Evolutionary conservation across 371 early-diverging fungal genomes (phyloP).

Genomic region (Chytridium lagenaria): DNA sequence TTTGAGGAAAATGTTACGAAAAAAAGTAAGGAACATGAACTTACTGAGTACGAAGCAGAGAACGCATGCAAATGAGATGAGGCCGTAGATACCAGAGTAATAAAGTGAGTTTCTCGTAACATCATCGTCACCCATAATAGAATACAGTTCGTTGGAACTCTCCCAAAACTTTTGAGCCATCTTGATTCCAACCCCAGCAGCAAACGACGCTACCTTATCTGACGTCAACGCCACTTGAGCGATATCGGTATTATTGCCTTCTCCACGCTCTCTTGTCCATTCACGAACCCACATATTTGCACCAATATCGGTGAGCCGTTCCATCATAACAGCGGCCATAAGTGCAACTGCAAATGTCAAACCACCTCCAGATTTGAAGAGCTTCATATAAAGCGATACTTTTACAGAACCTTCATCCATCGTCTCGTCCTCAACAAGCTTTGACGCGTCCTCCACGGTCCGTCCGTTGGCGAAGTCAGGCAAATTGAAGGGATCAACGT

Average conservation of each 20-base stretch:
- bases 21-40: too few species aligned
- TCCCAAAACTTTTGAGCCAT: too few species aligned
- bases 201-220: neutral
- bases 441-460: slow-evolving; percentile 15
- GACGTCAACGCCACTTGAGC: neutral
- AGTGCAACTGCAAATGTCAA: slow-evolving; percentile 31
- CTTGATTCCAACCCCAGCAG: neutral
- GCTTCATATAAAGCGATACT: slow-evolving; percentile 38
- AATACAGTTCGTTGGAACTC: neutral
- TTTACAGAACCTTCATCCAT: slow-evolving; percentile 46
- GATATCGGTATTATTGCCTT: neutral
- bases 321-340: slow-evolving; percentile 22
- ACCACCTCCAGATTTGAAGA: slow-evolving; percentile 55
- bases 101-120: neutral
- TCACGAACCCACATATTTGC: slow-evolving; percentile 55
- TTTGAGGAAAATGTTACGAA: too few species aligned
- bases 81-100: neutral
- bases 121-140: neutral
- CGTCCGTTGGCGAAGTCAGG: neutral
- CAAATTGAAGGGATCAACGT: too few species aligned
- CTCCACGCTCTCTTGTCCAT: slow-evolving; percentile 39
- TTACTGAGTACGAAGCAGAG: neutral
- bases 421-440: slow-evolving; percentile 42
- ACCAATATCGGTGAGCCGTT: slow-evolving; percentile 28
- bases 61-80: neutral